phyloP scores from a whole-genome alignment of 495 filamentous ascomycete genomes.

The Penicillium soppii region DNA sequence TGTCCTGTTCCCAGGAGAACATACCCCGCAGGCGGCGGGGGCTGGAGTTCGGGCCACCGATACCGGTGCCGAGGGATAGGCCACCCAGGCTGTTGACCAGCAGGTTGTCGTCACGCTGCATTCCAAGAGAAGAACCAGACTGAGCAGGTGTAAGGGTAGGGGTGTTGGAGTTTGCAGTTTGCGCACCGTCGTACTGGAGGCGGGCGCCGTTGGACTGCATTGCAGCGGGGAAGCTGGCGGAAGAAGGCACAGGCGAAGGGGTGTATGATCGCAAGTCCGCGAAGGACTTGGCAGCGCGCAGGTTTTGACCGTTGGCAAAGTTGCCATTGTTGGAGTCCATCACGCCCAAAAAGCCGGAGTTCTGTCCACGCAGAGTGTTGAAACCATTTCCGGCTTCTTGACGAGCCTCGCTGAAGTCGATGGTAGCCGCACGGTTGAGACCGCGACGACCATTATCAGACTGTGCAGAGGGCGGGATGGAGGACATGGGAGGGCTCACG shows the following conservation, averaged over 20 bases:
- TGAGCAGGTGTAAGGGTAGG: slow-evolving; percentile 77
- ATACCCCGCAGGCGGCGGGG: slow-evolving; percentile 62
- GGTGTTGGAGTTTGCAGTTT: slow-evolving; percentile 64
- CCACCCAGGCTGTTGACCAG: slow-evolving; percentile 67
- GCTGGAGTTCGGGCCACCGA: slow-evolving; percentile 57
- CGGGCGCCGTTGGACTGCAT: slow-evolving; percentile 64
- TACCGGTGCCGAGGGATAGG: slow-evolving; percentile 60
- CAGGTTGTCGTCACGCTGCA: slow-evolving; percentile 63
- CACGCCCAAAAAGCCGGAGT: slow-evolving; percentile 75
- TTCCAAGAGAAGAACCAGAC: slow-evolving; percentile 57
- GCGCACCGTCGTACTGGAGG: slow-evolving; percentile 60
- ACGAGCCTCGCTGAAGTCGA: slow-evolving; percentile 92
- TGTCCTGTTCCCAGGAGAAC: slow-evolving; percentile 66
- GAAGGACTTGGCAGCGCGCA: slow-evolving; percentile 96
- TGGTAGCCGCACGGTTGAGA: slow-evolving; percentile 92
- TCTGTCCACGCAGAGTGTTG: slow-evolving; percentile 72
- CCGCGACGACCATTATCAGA: slow-evolving; percentile 75
- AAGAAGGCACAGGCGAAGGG: slow-evolving; percentile 87
- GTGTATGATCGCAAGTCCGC: slow-evolving; percentile 94
- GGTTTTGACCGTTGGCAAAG: slow-evolving; percentile 64
- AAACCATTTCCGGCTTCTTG: slow-evolving; percentile 62
- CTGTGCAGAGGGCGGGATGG: slow-evolving; percentile 61
- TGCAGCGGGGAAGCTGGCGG: slow-evolving; percentile 78
- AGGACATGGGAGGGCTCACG: slow-evolving; percentile 61
- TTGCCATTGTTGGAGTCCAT: slow-evolving; percentile 79